Conservation (phyloP, 2,329 filamentous ascomycete species). For the Corniculantispora saksenae region DNA sequence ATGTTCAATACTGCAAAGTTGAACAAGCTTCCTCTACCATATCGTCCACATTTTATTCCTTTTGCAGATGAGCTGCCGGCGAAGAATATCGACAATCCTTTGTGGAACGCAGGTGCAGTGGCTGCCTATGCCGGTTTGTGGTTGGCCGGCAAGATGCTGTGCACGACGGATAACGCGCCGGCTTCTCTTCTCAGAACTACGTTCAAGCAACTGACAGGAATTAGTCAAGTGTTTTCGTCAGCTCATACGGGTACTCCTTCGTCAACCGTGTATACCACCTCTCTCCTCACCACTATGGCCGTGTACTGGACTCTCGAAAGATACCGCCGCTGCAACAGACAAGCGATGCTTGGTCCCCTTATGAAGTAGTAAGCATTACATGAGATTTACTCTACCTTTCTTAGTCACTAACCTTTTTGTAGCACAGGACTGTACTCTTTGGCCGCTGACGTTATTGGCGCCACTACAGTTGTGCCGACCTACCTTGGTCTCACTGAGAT, state of each 20-base stretch:
- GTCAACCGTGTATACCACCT: not conserved
- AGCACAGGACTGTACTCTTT: slow-evolving; percentile 3
- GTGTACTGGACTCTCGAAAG: slow-evolving; percentile 8
- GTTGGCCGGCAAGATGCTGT: not conserved
- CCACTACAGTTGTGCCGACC: not conserved
- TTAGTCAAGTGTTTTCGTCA: not conserved
- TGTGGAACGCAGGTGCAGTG: not conserved
- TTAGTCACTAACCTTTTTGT: not conserved
- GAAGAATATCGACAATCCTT: not conserved
- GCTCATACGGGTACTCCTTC: not conserved
- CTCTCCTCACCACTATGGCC: not conserved
- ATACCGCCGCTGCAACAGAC: slow-evolving; percentile 8
- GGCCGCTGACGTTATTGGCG: not conserved
- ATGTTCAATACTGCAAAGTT: slow-evolving; percentile 4
- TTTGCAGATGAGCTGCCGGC: slow-evolving; percentile 7
- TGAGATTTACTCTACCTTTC: not conserved
- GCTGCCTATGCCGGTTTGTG: slow-evolving; percentile 1
- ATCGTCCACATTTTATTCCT: slow-evolving; percentile 2
- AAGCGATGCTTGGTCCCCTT: not conserved
- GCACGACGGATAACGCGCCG: not conserved
- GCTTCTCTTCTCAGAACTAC: not conserved
- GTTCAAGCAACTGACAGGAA: not conserved
- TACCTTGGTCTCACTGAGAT: slow-evolving; percentile 6
- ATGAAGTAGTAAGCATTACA: not conserved
- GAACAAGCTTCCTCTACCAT: slow-evolving; percentile 3